Percentiles rank a stretch among this genome's conserved stretches.
Conservation (phyloP, 352 stramenopile genomes). For the Salisapilia sapeloensis region DNA sequence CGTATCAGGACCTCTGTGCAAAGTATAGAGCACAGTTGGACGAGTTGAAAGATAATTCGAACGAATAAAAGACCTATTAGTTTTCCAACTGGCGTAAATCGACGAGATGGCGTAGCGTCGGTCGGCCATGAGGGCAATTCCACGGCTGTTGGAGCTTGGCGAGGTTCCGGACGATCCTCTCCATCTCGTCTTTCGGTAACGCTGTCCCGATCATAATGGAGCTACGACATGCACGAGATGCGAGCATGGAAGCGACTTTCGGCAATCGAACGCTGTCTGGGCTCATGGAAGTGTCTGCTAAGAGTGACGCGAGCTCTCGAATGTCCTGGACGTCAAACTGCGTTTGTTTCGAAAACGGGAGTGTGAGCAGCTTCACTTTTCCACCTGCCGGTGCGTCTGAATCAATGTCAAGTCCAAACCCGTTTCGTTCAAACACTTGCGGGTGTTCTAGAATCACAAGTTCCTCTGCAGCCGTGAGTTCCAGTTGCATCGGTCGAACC, state of each 20-base stretch:
- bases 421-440: conserved; percentile 89
- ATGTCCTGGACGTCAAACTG: conserved; percentile 82
- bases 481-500: conserved; percentile 80
- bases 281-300: conserved; percentile 44
- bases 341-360: conserved; percentile 80
- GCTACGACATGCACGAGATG: conserved; percentile 85
- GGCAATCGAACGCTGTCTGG: conserved; percentile 66
- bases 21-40: conserved; percentile 26
- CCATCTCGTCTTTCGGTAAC: conserved; percentile 86
- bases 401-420: conserved; percentile 75
- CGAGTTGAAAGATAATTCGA: too few relatives aligned
- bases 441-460: conserved; percentile 88
- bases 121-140: conserved; percentile 89
- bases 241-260: conserved; percentile 94
- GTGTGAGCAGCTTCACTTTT: conserved; percentile 50
- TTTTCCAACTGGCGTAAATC: conserved; percentile 26
- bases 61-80: too few relatives aligned
- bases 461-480: conserved; percentile 88
- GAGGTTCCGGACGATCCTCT: conserved; percentile 82
- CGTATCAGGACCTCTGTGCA: conserved; percentile 19
- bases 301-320: conserved; percentile 70
- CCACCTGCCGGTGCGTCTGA: conserved; percentile 21
- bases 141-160: conserved; percentile 86
- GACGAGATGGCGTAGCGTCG: conserved; percentile 62
- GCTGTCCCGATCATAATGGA: conserved; percentile 96